Evolutionary conservation across 495 filamentous ascomycete species (phyloP), one percentile per base, ranked within the genome.

Genomic region (Sordaria brevicollis): DNA sequence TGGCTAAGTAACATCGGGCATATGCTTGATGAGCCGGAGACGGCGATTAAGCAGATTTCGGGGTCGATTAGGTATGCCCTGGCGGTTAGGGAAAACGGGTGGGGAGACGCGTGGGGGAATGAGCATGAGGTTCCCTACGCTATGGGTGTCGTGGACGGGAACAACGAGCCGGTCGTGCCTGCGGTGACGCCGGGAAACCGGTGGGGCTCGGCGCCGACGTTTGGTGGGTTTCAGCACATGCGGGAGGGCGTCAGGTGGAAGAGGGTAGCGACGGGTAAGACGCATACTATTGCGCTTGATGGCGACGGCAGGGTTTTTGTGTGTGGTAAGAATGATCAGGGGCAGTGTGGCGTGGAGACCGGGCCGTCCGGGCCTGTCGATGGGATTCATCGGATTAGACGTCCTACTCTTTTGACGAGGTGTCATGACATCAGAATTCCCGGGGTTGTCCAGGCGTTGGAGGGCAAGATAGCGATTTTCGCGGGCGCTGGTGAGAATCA

Each of bases 401-500:
- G 76, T 76, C 15, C 74, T 70, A 77, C 83, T 17, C 71, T 79
- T 80, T 75, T 74, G 76, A 69, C 62, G 62, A n/a, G 57, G 57
- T 13, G 67, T 67, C 21, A 35, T 37, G 4, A 65, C 67, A 73
- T 77, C 73, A 74, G 67, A 67, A 57, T 33, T 9, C 57, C 36
- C 65, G 66, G 33, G 74, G 73, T 68, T 2, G 9, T 21, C 7
- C 38, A n/a, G 41, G 11, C 41, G n/a, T 57, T 57, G 43, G 29
- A 21, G 21, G 49, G 49, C 25, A 31, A 13, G 25, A 31, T 7
- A 7, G 13, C 25, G 1, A 29, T 62, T 5, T 86, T 76, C 72
- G 86, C 85, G n/a, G 86, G 86, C 33, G 82, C 85, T 1, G 90
- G 90, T 11, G 89, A 88, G 1, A 88, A 91, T 74, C 91, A 86